A percentile compares a stretch with the other conserved stretches of the same genome.
Conservation (phyloP, 2,329 filamentous ascomycete species). For the Lachnellula arida region DNA sequence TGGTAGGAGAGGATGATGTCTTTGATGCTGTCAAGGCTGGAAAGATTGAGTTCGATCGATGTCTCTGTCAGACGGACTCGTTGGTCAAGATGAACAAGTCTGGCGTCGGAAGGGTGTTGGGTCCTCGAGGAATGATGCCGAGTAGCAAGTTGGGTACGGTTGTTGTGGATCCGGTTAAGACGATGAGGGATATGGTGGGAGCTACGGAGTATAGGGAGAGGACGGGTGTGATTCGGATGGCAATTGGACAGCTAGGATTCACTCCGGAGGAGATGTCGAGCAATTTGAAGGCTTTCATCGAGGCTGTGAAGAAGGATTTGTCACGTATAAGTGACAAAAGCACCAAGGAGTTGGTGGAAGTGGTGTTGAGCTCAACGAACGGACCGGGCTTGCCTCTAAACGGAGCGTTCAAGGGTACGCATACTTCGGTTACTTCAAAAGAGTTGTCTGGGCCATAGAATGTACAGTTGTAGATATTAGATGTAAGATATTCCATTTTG, state of each 20-base stretch:
- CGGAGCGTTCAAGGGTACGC: slow-evolving; percentile 65
- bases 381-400: slow-evolving; percentile 83
- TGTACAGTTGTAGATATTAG: slow-evolving; percentile 35
- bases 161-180: slow-evolving; percentile 69
- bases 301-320: slow-evolving; percentile 74
- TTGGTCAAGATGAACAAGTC: slow-evolving; percentile 77
- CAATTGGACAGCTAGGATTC: slow-evolving; percentile 87
- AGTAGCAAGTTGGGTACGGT: slow-evolving; percentile 84
- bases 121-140: slow-evolving; percentile 90
- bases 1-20: slow-evolving; percentile 80
- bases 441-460: slow-evolving; percentile 45
- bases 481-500: slow-evolving; percentile 33
- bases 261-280: slow-evolving; percentile 79
- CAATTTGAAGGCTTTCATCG: slow-evolving; percentile 77
- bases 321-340: slow-evolving; percentile 57
- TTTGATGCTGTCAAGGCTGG: slow-evolving; percentile 72
- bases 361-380: slow-evolving; percentile 82
- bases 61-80: slow-evolving; percentile 78
- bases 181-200: slow-evolving; percentile 77
- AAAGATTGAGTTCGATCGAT: slow-evolving; percentile 80
- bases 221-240: slow-evolving; percentile 76
- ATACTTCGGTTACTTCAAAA: slow-evolving; percentile 50
- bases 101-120: slow-evolving; percentile 72
- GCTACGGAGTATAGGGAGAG: slow-evolving; percentile 84
- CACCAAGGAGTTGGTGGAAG: slow-evolving; percentile 67